Evolutionary conservation across 2,329 filamentous ascomycete species (phyloP).

Genomic region (Colletotrichum shisoi): DNA sequence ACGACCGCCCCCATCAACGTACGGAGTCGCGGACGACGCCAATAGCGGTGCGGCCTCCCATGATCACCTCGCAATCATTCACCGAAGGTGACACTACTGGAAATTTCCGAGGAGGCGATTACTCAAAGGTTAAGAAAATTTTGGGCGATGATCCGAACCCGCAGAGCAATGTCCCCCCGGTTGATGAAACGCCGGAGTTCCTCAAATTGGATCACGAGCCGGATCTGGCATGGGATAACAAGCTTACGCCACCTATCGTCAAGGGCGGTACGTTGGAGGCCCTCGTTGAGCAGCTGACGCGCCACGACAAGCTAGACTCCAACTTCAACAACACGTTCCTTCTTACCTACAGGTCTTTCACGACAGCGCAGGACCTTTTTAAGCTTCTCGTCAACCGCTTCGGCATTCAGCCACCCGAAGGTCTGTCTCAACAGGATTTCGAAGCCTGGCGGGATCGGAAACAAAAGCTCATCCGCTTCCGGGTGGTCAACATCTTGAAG

Average conservation of each 20-base stretch:
- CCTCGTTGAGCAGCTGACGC: slow-evolving; percentile 91
- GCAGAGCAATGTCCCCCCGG: slow-evolving; percentile 55
- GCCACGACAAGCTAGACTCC: slow-evolving; percentile 93
- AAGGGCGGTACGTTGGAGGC: slow-evolving; percentile 90
- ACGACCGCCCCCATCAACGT: slow-evolving; percentile 63
- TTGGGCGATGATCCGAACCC: slow-evolving; percentile 70
- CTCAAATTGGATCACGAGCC: slow-evolving; percentile 85
- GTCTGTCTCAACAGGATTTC: slow-evolving; percentile 76
- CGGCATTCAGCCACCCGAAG: slow-evolving; percentile 88
- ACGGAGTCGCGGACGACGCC: slow-evolving; percentile 61
- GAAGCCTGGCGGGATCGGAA: slow-evolving; percentile 92
- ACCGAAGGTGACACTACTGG: slow-evolving; percentile 66
- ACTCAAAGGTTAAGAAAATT: slow-evolving; percentile 71
- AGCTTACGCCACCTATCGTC: slow-evolving; percentile 75
- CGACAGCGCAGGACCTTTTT: slow-evolving; percentile 86
- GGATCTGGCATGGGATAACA: slow-evolving; percentile 89
- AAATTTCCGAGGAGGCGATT: slow-evolving; percentile 66
- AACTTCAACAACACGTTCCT: slow-evolving; percentile 98
- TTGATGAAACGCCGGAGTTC: slow-evolving; percentile 84
- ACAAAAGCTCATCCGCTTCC: slow-evolving; percentile 93
- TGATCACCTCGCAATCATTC: slow-evolving; percentile 69
- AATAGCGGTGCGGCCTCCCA: slow-evolving; percentile 52
- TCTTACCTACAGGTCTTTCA: slow-evolving; percentile 95
- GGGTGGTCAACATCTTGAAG: slow-evolving; percentile 97
- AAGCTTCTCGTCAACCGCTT: slow-evolving; percentile 92